These are phyloP conservation scores for Puya raimondii DNA, from an alignment of 176 grass and related monocot genomes.

Conservation along the genomic window DNA sequence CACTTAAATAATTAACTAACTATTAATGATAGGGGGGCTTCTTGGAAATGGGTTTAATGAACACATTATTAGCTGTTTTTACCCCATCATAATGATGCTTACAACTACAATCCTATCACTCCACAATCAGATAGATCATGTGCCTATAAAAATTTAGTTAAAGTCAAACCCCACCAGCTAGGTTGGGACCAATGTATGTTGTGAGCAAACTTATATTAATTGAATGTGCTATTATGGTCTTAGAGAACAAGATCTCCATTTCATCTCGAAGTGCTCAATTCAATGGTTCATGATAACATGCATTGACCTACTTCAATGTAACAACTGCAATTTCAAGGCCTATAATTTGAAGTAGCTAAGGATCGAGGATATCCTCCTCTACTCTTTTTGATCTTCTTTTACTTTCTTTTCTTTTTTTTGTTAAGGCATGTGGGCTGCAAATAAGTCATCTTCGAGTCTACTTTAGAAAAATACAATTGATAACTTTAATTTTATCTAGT, in stretches of 20 bases:
- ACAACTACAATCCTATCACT: neutral
- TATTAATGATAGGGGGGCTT: neutral
- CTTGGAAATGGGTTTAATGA: neutral
- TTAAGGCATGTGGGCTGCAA: neutral
- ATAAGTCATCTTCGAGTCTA: too few relatives aligned
- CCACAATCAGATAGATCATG: neutral
- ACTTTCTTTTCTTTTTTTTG: neutral
- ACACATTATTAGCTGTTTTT: neutral
- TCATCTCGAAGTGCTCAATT: slow-evolving; percentile 1
- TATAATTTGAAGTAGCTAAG: neutral
- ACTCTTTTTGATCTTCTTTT: too few relatives aligned
- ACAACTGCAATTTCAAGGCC: neutral
- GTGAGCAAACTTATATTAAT: neutral
- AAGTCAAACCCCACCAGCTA: neutral
- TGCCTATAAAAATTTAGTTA: neutral
- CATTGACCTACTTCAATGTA: slow-evolving; percentile 4
- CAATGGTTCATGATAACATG: slow-evolving; percentile 4
- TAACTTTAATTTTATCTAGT: neutral
- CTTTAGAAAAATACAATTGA: neutral
- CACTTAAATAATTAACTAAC: neutral
- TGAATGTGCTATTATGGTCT: neutral
- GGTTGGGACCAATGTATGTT: neutral
- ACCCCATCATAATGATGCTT: neutral
- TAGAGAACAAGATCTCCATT: neutral
- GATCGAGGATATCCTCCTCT: too few relatives aligned